Conservation (phyloP, 2,329 filamentous ascomycete genomes). For the Monosporascus sp. region DNA sequence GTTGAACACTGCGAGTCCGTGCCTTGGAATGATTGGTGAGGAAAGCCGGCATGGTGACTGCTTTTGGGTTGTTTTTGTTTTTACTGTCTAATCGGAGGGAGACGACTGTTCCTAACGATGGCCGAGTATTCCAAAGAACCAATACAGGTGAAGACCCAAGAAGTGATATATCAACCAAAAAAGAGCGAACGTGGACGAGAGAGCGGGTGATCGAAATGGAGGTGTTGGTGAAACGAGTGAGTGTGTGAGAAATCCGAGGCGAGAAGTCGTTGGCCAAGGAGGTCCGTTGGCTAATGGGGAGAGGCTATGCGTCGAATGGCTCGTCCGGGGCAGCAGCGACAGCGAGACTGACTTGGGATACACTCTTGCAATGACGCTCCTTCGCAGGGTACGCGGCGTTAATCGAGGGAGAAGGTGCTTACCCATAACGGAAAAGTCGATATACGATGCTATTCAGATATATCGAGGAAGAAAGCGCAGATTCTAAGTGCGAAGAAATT, state of each 20-base stretch:
- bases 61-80: slow-evolving; percentile 13
- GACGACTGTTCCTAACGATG: slow-evolving; percentile 29
- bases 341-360: slow-evolving; percentile 1
- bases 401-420: slow-evolving; percentile 32
- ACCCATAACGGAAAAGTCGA: slow-evolving; percentile 38
- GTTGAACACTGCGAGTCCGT: slow-evolving; percentile 44
- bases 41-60: slow-evolving; percentile 33
- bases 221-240: slow-evolving; percentile 13
- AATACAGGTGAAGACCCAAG: slow-evolving; percentile 33
- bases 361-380: slow-evolving; percentile 19
- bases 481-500: slow-evolving; percentile 5
- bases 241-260: neutral
- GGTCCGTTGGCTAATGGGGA: neutral
- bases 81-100: slow-evolving; percentile 16
- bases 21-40: slow-evolving; percentile 37
- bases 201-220: slow-evolving; percentile 18
- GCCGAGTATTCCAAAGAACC: slow-evolving; percentile 29
- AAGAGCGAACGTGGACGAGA: slow-evolving; percentile 17
- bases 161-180: slow-evolving; percentile 43
- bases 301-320: slow-evolving; percentile 3
- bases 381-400: slow-evolving; percentile 14
- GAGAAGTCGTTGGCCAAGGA: slow-evolving; percentile 6
- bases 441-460: slow-evolving; percentile 21
- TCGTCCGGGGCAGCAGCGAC: slow-evolving; percentile 12
- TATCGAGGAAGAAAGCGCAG: slow-evolving; percentile 19